Conservation (phyloP, 169 alveolate species). For the Cryptosporidium sp. region DNA sequence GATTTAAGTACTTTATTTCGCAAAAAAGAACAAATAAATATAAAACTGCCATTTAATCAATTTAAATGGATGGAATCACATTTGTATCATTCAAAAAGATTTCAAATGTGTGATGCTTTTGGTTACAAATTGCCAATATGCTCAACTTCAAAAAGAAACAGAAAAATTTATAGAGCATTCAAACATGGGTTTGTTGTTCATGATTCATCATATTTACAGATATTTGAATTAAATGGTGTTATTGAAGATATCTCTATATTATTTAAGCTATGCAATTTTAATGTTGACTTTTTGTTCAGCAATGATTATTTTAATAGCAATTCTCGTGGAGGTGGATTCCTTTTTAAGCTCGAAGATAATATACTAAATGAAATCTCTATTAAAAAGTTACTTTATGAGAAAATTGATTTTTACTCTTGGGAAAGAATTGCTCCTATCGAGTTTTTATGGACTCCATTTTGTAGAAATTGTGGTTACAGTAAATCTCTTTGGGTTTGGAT, state of each 20-base stretch:
- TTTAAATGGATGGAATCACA: constrained; percentile 63
- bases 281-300: constrained; percentile 8
- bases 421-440: constrained; percentile 68
- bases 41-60: constrained; percentile 29
- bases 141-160: constrained; percentile 51
- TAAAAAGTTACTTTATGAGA: not conserved
- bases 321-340: constrained; percentile 59
- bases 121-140: constrained; percentile 44
- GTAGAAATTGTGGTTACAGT: constrained; percentile 38
- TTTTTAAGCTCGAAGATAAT: constrained; percentile 13
- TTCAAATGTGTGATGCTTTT: constrained; percentile 69
- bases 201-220: constrained; percentile 53
- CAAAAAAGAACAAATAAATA: not conserved
- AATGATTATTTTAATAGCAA: constrained; percentile 13
- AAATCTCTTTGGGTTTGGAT: constrained; percentile 64
- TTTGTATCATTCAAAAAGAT: constrained; percentile 62
- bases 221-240: constrained; percentile 41
- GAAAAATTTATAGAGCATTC: constrained; percentile 54
- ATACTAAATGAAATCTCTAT: not conserved
- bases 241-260: constrained; percentile 10
- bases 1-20: not conserved
- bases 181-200: constrained; percentile 42
- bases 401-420: constrained; percentile 24
- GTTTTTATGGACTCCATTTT: constrained; percentile 37
- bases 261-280: constrained; percentile 39